These are phyloP conservation scores for Starmerella khaoyaiensis DNA, from an alignment of 805 yeast species.

Conservation along the genomic window DNA sequence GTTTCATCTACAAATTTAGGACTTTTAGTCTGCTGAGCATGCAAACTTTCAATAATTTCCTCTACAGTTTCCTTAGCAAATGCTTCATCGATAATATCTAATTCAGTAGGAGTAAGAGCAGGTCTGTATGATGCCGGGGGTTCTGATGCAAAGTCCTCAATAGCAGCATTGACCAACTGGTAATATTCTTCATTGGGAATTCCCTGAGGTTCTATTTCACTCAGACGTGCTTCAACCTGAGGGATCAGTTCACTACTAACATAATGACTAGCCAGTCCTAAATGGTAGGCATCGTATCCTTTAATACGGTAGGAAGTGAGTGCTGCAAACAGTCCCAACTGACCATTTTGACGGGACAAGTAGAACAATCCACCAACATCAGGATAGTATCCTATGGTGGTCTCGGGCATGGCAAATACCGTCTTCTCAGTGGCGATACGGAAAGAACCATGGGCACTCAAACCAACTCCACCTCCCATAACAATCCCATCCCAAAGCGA, in stretches of 20 bases:
- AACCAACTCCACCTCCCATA: constrained; percentile 97
- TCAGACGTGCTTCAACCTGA: constrained; percentile 50
- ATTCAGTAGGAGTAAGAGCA: constrained; percentile 39
- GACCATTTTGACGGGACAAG: constrained; percentile 67
- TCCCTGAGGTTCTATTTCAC: constrained; percentile 38
- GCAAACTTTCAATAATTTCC: constrained; percentile 34
- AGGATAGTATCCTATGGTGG: constrained; percentile 90
- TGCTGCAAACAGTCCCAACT: constrained; percentile 74
- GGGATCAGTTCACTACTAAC: constrained; percentile 53
- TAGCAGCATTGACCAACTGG: constrained; percentile 51
- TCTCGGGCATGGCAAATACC: constrained; percentile 93
- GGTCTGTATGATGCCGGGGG: constrained; percentile 38
- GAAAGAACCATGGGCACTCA: constrained; percentile 81
- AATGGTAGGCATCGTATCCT: constrained; percentile 69
- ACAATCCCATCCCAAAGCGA: constrained; percentile 81
- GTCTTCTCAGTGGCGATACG: constrained; percentile 88
- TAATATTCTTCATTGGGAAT: constrained; percentile 20
- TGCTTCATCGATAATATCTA: constrained; percentile 53
- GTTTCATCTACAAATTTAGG: constrained; percentile 55
- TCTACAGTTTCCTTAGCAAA: constrained; percentile 44
- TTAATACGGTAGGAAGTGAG: constrained; percentile 67
- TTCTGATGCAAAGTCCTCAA: constrained; percentile 61
- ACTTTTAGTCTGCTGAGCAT: constrained; percentile 41
- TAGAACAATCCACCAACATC: constrained; percentile 93
- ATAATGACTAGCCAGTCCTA: constrained; percentile 86